These are phyloP conservation scores for Anisodus acutangulus DNA, from an alignment of 257 asterid genomes.

Conservation along the genomic window DNA sequence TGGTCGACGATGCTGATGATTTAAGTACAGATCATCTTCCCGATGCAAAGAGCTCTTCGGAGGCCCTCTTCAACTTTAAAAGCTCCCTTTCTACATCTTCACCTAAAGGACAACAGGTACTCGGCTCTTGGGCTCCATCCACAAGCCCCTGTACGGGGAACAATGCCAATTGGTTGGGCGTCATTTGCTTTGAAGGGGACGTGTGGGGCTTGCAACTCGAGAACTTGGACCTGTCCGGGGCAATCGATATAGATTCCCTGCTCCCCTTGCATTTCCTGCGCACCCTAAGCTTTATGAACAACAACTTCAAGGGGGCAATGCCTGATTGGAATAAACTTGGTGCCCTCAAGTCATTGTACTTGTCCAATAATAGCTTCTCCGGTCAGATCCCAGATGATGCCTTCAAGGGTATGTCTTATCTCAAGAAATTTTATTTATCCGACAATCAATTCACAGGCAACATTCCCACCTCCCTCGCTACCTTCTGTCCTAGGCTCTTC, in stretches of 20 bases:
- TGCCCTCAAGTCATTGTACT: constrained; percentile 66
- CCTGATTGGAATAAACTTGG: constrained; percentile 87
- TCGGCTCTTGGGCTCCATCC: constrained; percentile 61
- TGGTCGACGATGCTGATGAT: neutral
- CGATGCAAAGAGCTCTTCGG: constrained; percentile 33
- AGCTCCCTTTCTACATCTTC: constrained; percentile 25
- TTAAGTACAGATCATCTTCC: neutral
- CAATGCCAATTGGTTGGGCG: constrained; percentile 65
- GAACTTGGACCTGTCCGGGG: constrained; percentile 70
- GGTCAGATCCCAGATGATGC: constrained; percentile 69
- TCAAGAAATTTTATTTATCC: constrained; percentile 72
- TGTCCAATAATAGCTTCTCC: constrained; percentile 70
- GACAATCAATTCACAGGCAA: constrained; percentile 64
- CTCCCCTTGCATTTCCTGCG: constrained; percentile 51
- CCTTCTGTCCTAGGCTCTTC: constrained; percentile 53
- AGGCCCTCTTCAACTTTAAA: constrained; percentile 33
- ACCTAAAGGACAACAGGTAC: constrained; percentile 39
- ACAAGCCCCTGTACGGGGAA: constrained; percentile 61
- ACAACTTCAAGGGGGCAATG: constrained; percentile 71
- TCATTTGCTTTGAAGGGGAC: constrained; percentile 66
- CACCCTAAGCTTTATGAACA: constrained; percentile 75
- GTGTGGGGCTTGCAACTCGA: constrained; percentile 87
- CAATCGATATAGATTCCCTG: constrained; percentile 68
- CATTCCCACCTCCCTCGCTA: constrained; percentile 65
- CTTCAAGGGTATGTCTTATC: constrained; percentile 67